Evolutionary conservation across 2,329 filamentous ascomycete species (phyloP).

Genomic region (Golovinomyces cichoracearum): DNA sequence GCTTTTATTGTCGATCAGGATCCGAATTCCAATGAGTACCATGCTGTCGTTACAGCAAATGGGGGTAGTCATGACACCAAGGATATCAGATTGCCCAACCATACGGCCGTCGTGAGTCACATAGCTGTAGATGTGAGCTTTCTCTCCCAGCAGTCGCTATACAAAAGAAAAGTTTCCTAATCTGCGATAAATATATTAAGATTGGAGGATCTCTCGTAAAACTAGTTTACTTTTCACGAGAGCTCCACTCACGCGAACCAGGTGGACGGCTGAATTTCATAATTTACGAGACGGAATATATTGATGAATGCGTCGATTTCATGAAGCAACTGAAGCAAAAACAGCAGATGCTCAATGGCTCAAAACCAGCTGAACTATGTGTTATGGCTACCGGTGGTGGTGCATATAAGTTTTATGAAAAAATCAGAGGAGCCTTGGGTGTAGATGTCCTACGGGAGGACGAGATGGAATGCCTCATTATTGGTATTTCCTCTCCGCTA

Average conservation of each 20-base stretch:
- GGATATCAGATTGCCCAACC: conserved; percentile 88
- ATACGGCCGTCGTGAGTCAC: conserved; percentile 85
- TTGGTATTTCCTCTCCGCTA: conserved; percentile 31
- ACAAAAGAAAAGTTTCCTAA: neutral
- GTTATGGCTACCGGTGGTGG: conserved; percentile 93
- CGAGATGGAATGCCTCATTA: conserved; percentile 96
- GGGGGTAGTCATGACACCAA: conserved; percentile 44
- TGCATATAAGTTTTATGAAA: conserved; percentile 90
- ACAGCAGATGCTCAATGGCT: conserved; percentile 50
- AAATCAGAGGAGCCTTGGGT: conserved; percentile 55
- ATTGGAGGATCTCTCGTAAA: conserved; percentile 92
- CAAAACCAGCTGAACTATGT: conserved; percentile 44
- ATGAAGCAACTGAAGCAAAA: conserved; percentile 67
- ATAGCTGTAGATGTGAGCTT: conserved; percentile 72
- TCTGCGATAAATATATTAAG: conserved; percentile 20
- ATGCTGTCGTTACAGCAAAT: conserved; percentile 15
- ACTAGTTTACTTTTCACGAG: conserved; percentile 87
- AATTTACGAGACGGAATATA: conserved; percentile 84
- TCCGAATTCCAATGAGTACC: conserved; percentile 21
- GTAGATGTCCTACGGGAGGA: conserved; percentile 81
- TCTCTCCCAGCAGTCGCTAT: neutral
- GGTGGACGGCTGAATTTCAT: conserved; percentile 86
- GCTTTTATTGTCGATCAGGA: conserved; percentile 89
- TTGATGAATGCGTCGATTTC: conserved; percentile 81
- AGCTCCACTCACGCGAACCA: conserved; percentile 50